Conservation (phyloP, 108 stramenopile genomes). For the Nannochloropsis oceanica region DNA sequence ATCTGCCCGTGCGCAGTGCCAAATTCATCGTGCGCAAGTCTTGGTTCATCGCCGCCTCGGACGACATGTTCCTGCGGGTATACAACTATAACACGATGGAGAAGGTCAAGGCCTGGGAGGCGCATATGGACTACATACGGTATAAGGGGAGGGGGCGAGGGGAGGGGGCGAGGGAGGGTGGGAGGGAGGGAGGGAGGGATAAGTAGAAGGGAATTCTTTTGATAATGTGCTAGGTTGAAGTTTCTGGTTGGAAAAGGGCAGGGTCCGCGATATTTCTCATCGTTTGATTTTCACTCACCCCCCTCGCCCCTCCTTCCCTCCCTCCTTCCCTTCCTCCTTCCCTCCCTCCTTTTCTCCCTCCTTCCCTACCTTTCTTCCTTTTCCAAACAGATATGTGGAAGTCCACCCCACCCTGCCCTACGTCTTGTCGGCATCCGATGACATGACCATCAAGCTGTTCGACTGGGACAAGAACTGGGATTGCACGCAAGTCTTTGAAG, state of each 20-base stretch:
- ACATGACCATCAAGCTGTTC: slow-evolving; percentile 97
- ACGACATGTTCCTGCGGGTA: slow-evolving; percentile 58
- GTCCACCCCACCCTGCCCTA: slow-evolving; percentile 89
- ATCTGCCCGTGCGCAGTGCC: slow-evolving; percentile 88
- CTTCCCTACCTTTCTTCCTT: neutral
- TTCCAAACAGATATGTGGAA: slow-evolving; percentile 50
- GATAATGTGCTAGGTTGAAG: too few species aligned
- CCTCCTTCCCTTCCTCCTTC: neutral
- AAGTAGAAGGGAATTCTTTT: too few species aligned
- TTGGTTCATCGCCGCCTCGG: slow-evolving; percentile 82
- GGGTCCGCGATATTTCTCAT: too few species aligned
- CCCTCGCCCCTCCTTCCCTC: too few species aligned
- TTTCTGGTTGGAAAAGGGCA: too few species aligned
- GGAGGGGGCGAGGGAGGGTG: neutral
- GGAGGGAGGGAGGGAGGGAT: too few species aligned
- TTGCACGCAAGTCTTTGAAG: slow-evolving; percentile 83
- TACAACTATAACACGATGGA: slow-evolving; percentile 99
- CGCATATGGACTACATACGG: slow-evolving; percentile 96
- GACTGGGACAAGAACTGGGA: slow-evolving; percentile 92
- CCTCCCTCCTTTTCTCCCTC: neutral
- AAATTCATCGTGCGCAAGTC: slow-evolving; percentile 89
- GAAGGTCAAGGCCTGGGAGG: slow-evolving; percentile 88
- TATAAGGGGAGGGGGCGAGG: slow-evolving; percentile 4
- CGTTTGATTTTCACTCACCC: too few species aligned
- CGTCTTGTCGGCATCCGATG: slow-evolving; percentile 72